Evolutionary conservation across 164 flowering plant species (phyloP), one percentile per base, ranked within the genome.

Genomic region (Kingdonia uniflora): DNA sequence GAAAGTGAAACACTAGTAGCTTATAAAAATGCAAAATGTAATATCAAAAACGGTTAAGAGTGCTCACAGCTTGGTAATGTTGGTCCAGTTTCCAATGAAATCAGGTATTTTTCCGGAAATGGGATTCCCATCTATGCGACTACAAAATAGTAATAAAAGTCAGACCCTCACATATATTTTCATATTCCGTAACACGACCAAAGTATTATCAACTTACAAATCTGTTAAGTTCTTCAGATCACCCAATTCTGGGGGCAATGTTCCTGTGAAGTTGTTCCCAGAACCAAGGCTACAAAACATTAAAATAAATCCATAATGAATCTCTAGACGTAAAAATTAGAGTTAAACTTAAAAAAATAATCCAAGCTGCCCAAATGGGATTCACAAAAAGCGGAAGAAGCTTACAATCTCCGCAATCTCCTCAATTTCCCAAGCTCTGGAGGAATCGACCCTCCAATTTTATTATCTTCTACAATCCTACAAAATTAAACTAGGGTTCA

Each of bases 31-130:
- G n/a, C 38, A 47, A 29, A n/a, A 16, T 29, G 55, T 0, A 55
- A 25, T 51, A 38, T 41, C n/a, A 45, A 15, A 3, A 12, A 14
- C 33, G 6, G 19, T 11, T 15, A 11, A 51, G 14, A 51, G 14
- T 49, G 70, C 91, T 78, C 63, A 87, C 96, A 87, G 61, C 62
- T 75, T 72, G 0, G 6, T 13, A 42, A 91, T 50, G 14, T 56
- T 53, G 29, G 74, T 73, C 96, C 86, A 84, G 60, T 80, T 86
- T 40, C 96, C 95, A 40, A 92, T 81, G 54, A 85, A 75, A 56
- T 75, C 76, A 26, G 98, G 98, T 67, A 92, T 78, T 60, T 49
- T 77, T 49, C 99, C 99, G 2, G 87, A 68, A 21, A 88, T 49
- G 14, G 20, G 17, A 63, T 24, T 86, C 56, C 97, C 97, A 67